Conservation (phyloP, 2,329 filamentous ascomycete genomes). For the Zymoseptoria brevis region DNA sequence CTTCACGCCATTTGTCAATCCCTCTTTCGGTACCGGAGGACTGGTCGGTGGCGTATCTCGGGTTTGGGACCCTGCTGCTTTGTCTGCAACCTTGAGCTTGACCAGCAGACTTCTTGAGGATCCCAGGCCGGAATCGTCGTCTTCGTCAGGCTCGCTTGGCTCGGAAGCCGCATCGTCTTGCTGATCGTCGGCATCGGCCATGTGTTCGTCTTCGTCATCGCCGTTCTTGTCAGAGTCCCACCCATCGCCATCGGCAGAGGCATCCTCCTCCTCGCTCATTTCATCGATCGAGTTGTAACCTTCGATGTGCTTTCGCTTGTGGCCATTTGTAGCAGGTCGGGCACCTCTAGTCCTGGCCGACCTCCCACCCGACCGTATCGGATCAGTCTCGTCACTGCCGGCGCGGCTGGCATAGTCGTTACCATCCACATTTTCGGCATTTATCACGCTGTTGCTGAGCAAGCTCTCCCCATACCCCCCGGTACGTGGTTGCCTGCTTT, state of each 20-base stretch:
- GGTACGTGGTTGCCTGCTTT: slow-evolving; percentile 60
- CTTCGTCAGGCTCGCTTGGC: slow-evolving; percentile 35
- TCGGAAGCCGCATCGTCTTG: slow-evolving; percentile 45
- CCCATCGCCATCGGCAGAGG: slow-evolving; percentile 51
- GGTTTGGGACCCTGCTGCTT: background rate
- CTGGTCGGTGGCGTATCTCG: slow-evolving; percentile 17
- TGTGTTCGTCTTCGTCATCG: slow-evolving; percentile 53
- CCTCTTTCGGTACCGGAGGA: slow-evolving; percentile 8
- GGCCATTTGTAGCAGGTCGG: slow-evolving; percentile 22
- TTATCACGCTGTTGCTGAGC: slow-evolving; percentile 46
- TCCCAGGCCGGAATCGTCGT: slow-evolving; percentile 24
- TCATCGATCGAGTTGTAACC: slow-evolving; percentile 54
- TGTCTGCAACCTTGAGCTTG: slow-evolving; percentile 46
- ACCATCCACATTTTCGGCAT: slow-evolving; percentile 28
- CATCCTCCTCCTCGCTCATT: slow-evolving; percentile 57
- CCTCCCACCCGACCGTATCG: slow-evolving; percentile 34
- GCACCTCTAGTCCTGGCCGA: slow-evolving; percentile 23
- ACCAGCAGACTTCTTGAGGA: slow-evolving; percentile 57
- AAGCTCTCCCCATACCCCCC: slow-evolving; percentile 58
- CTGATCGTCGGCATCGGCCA: slow-evolving; percentile 43
- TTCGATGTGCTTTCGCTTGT: slow-evolving; percentile 43
- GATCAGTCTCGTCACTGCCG: slow-evolving; percentile 41
- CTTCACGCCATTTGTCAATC: background rate
- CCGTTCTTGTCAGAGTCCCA: slow-evolving; percentile 66
- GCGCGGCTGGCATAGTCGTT: slow-evolving; percentile 29